Conservation (phyloP, 2,329 filamentous ascomycete species). For the Colletotrichum chlorophyti region DNA sequence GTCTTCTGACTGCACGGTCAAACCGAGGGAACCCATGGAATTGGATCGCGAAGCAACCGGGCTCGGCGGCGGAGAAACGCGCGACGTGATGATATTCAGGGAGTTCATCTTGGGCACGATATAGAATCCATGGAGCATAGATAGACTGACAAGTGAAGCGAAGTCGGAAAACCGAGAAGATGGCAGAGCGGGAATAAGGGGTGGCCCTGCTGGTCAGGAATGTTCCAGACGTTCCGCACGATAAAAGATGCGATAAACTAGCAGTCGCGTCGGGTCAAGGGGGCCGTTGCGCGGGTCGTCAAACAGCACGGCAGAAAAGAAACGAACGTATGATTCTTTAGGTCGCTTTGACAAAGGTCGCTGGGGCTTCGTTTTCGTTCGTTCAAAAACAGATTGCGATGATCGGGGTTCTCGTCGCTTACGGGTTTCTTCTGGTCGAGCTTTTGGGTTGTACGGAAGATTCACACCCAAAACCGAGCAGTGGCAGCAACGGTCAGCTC, state of each 20-base stretch:
- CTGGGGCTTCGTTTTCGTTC: background rate
- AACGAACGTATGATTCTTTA: constrained; percentile 17
- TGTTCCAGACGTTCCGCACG: constrained; percentile 29
- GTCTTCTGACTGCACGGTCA: constrained; percentile 51
- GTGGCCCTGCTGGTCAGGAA: constrained; percentile 24
- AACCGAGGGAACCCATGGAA: constrained; percentile 61
- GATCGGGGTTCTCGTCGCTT: background rate
- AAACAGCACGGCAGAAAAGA: constrained; percentile 1
- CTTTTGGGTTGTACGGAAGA: constrained; percentile 8
- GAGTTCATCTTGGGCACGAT: constrained; percentile 84
- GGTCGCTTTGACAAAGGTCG: background rate
- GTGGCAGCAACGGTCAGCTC: constrained; percentile 21
- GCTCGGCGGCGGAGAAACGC: constrained; percentile 71
- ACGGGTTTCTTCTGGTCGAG: background rate
- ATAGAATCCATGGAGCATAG: constrained; percentile 59
- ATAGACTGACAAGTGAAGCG: constrained; percentile 1
- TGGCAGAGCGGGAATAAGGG: constrained; percentile 14
- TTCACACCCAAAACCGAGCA: constrained; percentile 18
- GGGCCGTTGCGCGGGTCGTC: background rate
- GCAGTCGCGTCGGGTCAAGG: constrained; percentile 14
- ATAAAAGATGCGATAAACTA: constrained; percentile 8
- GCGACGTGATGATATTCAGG: constrained; percentile 89
- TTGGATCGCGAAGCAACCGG: constrained; percentile 65
- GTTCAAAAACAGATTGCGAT: background rate
- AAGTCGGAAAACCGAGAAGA: background rate